A percentile compares a stretch with the other conserved stretches of the same genome.
Conservation (phyloP, 2,329 filamentous ascomycete species). For the Kalmusia sp. region DNA sequence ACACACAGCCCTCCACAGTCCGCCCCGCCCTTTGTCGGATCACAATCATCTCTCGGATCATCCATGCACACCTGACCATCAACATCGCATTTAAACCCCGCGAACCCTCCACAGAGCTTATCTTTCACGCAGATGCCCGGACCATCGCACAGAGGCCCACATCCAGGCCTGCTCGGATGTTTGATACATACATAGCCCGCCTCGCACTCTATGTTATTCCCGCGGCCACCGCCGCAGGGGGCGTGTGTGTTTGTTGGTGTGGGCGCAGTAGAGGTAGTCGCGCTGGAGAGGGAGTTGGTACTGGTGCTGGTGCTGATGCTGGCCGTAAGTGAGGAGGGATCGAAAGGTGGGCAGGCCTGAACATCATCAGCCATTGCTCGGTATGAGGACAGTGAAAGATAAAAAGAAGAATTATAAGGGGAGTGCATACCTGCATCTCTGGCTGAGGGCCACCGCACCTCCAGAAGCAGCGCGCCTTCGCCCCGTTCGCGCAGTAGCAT, state of each 20-base stretch:
- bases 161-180: constrained; percentile 37
- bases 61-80: constrained; percentile 49
- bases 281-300: not conserved
- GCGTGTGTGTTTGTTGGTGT: constrained; percentile 18
- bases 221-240: constrained; percentile 37
- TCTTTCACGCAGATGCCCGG: constrained; percentile 44
- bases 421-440: constrained; percentile 12
- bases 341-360: constrained; percentile 17
- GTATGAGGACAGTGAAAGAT: not conserved
- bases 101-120: constrained; percentile 51
- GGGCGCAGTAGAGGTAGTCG: constrained; percentile 1
- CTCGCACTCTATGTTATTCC: constrained; percentile 14
- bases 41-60: constrained; percentile 53
- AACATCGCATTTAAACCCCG: constrained; percentile 40
- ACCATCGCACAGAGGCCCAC: constrained; percentile 42
- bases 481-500: constrained; percentile 37
- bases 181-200: constrained; percentile 35
- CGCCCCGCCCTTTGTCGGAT: constrained; percentile 45
- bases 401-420: not conserved
- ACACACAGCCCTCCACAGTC: constrained; percentile 55
- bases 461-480: constrained; percentile 29
- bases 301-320: constrained; percentile 6
- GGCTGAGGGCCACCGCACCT: constrained; percentile 36
- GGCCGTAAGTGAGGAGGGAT: constrained; percentile 6
- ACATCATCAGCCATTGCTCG: not conserved